These are phyloP conservation scores for Penicillium sp. DNA, from an alignment of 2,329 filamentous ascomycete species.

Conservation along the genomic window DNA sequence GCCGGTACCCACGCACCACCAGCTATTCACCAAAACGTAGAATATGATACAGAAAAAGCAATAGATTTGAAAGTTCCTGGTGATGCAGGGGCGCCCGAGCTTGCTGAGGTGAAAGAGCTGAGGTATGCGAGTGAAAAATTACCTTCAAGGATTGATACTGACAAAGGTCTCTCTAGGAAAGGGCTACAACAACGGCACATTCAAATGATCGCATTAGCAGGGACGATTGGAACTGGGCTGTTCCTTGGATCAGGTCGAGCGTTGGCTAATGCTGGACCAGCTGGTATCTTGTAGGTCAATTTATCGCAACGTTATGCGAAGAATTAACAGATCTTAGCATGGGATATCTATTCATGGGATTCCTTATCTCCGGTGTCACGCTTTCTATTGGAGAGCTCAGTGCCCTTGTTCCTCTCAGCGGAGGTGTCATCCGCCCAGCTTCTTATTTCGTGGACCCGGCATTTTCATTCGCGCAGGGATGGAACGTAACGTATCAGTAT, in stretches of 20 bases:
- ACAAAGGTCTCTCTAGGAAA: constrained; percentile 3
- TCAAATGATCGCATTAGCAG: constrained; percentile 38
- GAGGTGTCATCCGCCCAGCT: constrained; percentile 36
- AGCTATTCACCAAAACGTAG: neutral
- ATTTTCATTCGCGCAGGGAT: constrained; percentile 33
- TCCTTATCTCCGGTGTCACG: constrained; percentile 33
- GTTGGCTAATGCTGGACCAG: constrained; percentile 31
- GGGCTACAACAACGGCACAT: constrained; percentile 30
- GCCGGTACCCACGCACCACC: neutral
- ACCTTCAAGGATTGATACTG: neutral
- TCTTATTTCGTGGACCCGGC: constrained; percentile 39
- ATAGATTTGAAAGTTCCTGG: constrained; percentile 1
- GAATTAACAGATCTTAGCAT: constrained; percentile 11
- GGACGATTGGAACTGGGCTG: constrained; percentile 36
- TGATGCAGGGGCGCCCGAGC: constrained; percentile 11
- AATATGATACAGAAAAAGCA: neutral
- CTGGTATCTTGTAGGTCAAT: constrained; percentile 18
- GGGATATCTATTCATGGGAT: constrained; percentile 37
- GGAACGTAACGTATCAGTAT: constrained; percentile 34
- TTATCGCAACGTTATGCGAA: too few species aligned
- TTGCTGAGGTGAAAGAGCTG: constrained; percentile 8
- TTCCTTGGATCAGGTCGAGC: constrained; percentile 34
- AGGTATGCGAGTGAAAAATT: neutral
- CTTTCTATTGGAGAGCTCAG: constrained; percentile 37
- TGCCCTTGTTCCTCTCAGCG: constrained; percentile 37